Base-by-base conservation (phyloP, 1,284 basidiomycete species). In the Rhizoctonia solani region DNA sequence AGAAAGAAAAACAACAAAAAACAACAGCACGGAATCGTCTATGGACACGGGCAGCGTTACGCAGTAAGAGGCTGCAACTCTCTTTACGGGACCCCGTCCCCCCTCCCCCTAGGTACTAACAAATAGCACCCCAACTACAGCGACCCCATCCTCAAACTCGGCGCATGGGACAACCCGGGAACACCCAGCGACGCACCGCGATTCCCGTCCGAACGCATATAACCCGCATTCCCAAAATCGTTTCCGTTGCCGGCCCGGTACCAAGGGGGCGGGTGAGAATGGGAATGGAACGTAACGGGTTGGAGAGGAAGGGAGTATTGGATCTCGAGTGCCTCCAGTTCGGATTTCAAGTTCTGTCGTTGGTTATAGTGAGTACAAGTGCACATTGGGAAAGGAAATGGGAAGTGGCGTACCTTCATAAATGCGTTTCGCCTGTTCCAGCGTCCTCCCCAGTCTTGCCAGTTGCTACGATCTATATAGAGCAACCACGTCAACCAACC, bases 401-500 rank as follows among this genome's bases (percentile, higher is more conserved):
- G 37, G 25, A 11, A 14, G 2, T 50, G 14, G 49, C 71, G 37
- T 9, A 68, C 72, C 66, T 66, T 72, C 61, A 65, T 65, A 44
- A 65, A 65, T 4, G 61, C 61, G 23, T 65, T 65, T 73, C 77
- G 32, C 75, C 61, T 32, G 27, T 49, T 53, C 61, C 61, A 92
- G 66, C 90, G 82, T 13, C 84, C 89, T 59, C 88, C 89, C 90
- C 91, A 93, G 72, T 92, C 89, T 75, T 93, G 91, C 90, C 90
- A 93, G 74, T 92, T 92, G 42, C 87, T 82, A 66, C 87, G 85
- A 76, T 90, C 87, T 88, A 69, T 16, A 47, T 32, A 14, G 37
- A 39, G 8, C 16, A 8, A 16, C 16, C 8, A 8, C 37, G 16
- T 8, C 37, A 8, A 39, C 16, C 37, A 39, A 39, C 37, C 37